These are phyloP conservation scores for Collybiopsis luxurians DNA, from an alignment of 768 basidiomycete genomes.

Conservation along the genomic window DNA sequence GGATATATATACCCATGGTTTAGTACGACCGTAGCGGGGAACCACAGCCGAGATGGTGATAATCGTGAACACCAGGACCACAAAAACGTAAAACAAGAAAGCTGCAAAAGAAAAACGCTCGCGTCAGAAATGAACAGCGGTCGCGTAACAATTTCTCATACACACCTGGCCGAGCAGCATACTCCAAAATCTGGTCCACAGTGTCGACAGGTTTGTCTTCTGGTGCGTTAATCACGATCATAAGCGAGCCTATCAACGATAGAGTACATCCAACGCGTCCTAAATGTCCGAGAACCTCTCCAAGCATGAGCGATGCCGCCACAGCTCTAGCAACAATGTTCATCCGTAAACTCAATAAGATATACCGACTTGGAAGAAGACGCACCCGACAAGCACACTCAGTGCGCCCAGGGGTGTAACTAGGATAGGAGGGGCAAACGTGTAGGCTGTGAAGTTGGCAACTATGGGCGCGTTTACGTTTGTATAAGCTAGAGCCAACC, in stretches of 20 bases:
- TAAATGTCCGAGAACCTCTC: slow-evolving; percentile 91
- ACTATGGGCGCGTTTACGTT: slow-evolving; percentile 37
- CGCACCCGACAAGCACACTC: slow-evolving; percentile 93
- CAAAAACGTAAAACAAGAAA: slow-evolving; percentile 87
- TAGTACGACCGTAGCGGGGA: slow-evolving; percentile 82
- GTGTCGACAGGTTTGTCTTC: slow-evolving; percentile 92
- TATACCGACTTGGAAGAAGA: slow-evolving; percentile 7
- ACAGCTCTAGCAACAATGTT: slow-evolving; percentile 60
- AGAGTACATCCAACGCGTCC: slow-evolving; percentile 84
- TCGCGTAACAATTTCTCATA: background rate
- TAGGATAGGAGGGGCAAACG: slow-evolving; percentile 95
- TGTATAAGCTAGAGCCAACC: background rate
- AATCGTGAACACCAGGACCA: slow-evolving; percentile 76
- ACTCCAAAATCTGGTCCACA: slow-evolving; percentile 89
- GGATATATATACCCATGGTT: slow-evolving; percentile 90
- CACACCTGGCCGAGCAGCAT: slow-evolving; percentile 88
- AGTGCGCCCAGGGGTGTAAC: slow-evolving; percentile 97
- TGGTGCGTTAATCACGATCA: slow-evolving; percentile 95
- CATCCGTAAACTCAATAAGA: background rate
- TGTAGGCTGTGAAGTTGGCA: slow-evolving; percentile 94
- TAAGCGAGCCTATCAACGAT: slow-evolving; percentile 83
- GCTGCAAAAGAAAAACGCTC: background rate
- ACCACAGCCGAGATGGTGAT: slow-evolving; percentile 85
- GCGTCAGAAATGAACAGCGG: slow-evolving; percentile 40
- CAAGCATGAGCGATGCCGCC: slow-evolving; percentile 87